Evolutionary conservation across 1,284 basidiomycete species (phyloP).

Genomic region (Moniliophthora roreri): DNA sequence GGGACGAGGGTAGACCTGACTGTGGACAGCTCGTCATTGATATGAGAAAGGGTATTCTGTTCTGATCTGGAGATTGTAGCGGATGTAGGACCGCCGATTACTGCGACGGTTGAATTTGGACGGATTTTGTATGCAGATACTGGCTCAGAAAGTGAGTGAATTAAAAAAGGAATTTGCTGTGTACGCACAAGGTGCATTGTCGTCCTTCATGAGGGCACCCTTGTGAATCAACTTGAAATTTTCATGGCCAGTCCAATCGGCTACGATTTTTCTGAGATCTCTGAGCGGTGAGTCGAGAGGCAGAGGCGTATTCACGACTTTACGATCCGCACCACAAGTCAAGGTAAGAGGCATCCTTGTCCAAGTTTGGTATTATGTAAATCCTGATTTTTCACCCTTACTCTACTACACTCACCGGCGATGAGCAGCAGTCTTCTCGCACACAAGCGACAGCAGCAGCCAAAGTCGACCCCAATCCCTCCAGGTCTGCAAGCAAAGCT

Average conservation of each 20-base stretch:
- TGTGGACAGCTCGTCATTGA: constrained; percentile 56
- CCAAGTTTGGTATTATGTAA: constrained; percentile 8
- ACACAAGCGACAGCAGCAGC: constrained; percentile 39
- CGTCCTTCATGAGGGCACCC: constrained; percentile 79
- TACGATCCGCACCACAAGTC: constrained; percentile 59
- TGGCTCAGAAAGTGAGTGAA: constrained; percentile 25
- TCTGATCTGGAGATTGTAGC: constrained; percentile 42
- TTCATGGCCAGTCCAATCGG: constrained; percentile 57
- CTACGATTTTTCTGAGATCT: constrained; percentile 51
- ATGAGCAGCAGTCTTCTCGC: constrained; percentile 22
- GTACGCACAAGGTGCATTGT: constrained; percentile 60
- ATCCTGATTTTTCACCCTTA: neutral
- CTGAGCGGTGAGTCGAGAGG: constrained; percentile 6
- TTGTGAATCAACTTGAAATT: constrained; percentile 80
- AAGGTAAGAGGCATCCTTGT: constrained; percentile 51
- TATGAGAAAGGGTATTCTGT: constrained; percentile 50
- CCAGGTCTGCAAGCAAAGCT: constrained; percentile 92
- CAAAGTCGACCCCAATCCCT: constrained; percentile 71
- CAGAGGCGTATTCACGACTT: constrained; percentile 31
- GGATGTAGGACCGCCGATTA: constrained; percentile 46
- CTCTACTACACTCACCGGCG: neutral
- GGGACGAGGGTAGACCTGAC: constrained; percentile 55
- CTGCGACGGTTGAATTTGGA: constrained; percentile 58
- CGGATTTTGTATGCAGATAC: constrained; percentile 67
- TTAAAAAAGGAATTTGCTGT: constrained; percentile 8